These are phyloP conservation scores for Phytophthora capsici DNA, from an alignment of 352 stramenopile genomes.

Conservation along the genomic window DNA sequence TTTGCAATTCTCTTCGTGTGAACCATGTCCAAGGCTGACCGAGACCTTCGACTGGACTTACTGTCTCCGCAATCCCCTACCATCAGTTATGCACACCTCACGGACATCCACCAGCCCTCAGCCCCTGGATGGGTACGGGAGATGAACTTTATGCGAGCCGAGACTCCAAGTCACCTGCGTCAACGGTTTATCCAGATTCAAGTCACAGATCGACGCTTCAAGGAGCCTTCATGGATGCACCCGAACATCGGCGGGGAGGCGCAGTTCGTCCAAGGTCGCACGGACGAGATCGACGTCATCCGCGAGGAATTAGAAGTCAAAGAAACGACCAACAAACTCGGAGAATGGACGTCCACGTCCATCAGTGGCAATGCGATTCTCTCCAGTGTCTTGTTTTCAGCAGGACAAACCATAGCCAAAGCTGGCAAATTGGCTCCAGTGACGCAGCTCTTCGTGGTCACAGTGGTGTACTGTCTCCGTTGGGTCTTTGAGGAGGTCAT, in stretches of 20 bases:
- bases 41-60: constrained; percentile 21
- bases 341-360: constrained; percentile 82
- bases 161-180: constrained; percentile 55
- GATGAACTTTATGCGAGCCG: constrained; percentile 43
- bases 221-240: constrained; percentile 72
- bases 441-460: constrained; percentile 76
- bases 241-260: constrained; percentile 67
- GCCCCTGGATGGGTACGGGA: constrained; percentile 35
- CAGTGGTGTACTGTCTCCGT: constrained; percentile 66
- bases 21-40: constrained; percentile 7
- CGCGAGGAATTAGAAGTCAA: constrained; percentile 30
- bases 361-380: constrained; percentile 94
- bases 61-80: constrained; percentile 6
- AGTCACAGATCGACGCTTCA: constrained; percentile 63
- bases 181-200: constrained; percentile 72
- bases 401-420: constrained; percentile 51
- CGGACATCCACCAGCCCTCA: constrained; percentile 10
- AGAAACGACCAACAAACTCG: constrained; percentile 46
- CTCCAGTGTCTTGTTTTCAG: constrained; percentile 84
- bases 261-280: constrained; percentile 43
- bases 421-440: constrained; percentile 84
- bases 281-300: constrained; percentile 43
- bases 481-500: constrained; percentile 92
- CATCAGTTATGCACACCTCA: constrained; percentile 13
- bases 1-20: not conserved